Evolutionary conservation across 768 basidiomycete species (phyloP).

Genomic region (Cystoderma amianthinum): DNA sequence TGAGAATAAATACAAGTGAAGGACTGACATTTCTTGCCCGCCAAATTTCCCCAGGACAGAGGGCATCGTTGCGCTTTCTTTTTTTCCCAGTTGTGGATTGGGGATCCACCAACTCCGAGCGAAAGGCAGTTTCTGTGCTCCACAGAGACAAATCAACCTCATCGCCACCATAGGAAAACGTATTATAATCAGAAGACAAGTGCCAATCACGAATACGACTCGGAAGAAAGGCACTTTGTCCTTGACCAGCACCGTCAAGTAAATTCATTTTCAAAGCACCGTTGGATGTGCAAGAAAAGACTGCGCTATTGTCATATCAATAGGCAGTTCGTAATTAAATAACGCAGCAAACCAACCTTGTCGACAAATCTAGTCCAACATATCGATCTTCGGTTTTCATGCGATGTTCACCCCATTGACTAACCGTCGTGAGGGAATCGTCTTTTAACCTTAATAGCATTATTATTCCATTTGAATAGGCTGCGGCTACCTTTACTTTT

Average conservation of each 20-base stretch:
- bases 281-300: conserved; percentile 70
- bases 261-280: conserved; percentile 52
- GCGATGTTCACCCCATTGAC: conserved; percentile 62
- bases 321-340: conserved; percentile 1
- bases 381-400: conserved; percentile 45
- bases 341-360: conserved; percentile 33
- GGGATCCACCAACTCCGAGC: conserved; percentile 13
- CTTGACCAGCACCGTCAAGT: conserved; percentile 10
- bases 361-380: conserved; percentile 49
- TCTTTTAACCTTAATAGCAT: conserved; percentile 34
- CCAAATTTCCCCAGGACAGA: conserved; percentile 77
- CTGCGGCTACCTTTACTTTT: conserved; percentile 52
- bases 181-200: conserved; percentile 39
- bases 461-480: conserved; percentile 52
- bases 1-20: neutral
- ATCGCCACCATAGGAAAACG: conserved; percentile 79
- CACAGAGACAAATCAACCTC: conserved; percentile 83
- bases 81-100: conserved; percentile 32
- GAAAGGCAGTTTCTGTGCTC: conserved; percentile 58
- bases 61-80: conserved; percentile 46
- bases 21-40: conserved; percentile 69
- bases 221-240: conserved; percentile 43
- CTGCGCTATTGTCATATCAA: conserved; percentile 25
- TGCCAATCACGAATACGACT: conserved; percentile 66
- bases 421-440: conserved; percentile 27